Evolutionary conservation across 768 basidiomycete genomes (phyloP).

Genomic region (Termitomyces eurrhizus): DNA sequence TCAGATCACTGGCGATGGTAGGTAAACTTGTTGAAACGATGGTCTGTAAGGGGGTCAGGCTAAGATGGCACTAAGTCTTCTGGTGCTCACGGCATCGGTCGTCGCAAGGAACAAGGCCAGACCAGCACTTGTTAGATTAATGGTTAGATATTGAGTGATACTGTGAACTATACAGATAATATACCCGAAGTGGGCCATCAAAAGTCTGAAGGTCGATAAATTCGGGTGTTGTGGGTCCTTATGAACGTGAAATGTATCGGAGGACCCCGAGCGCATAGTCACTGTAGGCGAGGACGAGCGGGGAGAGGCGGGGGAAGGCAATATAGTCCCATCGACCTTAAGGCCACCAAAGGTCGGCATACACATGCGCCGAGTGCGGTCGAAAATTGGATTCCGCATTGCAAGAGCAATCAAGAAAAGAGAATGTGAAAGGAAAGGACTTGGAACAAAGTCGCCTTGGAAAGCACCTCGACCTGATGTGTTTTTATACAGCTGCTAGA

Average conservation of each 20-base stretch:
- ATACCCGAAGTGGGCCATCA: slow-evolving; percentile 70
- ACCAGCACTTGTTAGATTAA: slow-evolving; percentile 51
- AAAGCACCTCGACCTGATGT: slow-evolving; percentile 7
- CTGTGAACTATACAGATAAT: neutral
- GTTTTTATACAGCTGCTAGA: slow-evolving; percentile 26
- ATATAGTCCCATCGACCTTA: slow-evolving; percentile 2
- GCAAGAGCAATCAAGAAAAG: neutral
- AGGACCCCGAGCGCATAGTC: slow-evolving; percentile 27
- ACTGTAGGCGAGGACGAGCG: slow-evolving; percentile 19
- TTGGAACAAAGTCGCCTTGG: neutral
- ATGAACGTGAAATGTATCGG: slow-evolving; percentile 24
- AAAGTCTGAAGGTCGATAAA: slow-evolving; percentile 53
- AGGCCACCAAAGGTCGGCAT: neutral
- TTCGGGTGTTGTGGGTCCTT: slow-evolving; percentile 17
- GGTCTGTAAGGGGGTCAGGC: slow-evolving; percentile 28
- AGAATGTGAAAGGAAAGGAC: neutral
- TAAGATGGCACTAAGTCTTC: neutral
- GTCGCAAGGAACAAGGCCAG: slow-evolving; percentile 82
- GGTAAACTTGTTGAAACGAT: slow-evolving; percentile 84
- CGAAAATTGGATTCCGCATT: slow-evolving; percentile 5
- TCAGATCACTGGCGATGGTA: slow-evolving; percentile 68
- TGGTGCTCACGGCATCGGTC: slow-evolving; percentile 67
- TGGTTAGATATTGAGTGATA: slow-evolving; percentile 6
- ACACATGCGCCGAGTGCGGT: neutral
- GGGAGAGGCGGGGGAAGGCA: neutral